Base-by-base conservation (phyloP, 2,329 filamentous ascomycete species). In the Xylaria hypoxylon region DNA sequence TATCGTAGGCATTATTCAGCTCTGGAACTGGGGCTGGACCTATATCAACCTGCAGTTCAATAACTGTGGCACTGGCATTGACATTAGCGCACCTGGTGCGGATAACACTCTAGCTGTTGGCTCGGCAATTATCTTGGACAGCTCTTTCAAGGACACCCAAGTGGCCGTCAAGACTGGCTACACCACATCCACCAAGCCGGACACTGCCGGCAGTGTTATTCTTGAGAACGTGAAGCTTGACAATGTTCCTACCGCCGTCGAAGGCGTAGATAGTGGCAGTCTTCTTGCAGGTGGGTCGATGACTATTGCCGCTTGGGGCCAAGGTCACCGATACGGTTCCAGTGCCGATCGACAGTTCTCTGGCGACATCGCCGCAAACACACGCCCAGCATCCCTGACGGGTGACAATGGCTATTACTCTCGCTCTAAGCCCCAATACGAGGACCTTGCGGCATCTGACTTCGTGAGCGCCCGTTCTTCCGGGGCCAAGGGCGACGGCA, bases 11-110 rank as follows among this genome's bases (percentile, higher is more conserved):
- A 86, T 92, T 59, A 87, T 85, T 74, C 86, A 91, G 79, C 86
- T 90, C 70, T 93, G 91, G 90, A 86, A 91, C 78, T 93, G 90
- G 90, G 86, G 87, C 31, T 93, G 89, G 88, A 89, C 86, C 6
- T 87, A 90, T 78, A 87, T 88, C 72, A 86, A 84, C 2, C 74
- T 91, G 1, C 80, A 79, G 28, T 87, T 92, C 77, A 85, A 85
- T 76, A 84, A 88, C 75, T 88, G 86, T 71, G 79, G 79, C 4
- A 81, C 87, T 50, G 89, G 87, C 50, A 81, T 92, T 62, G 87
- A 91, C 73, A 87, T 92, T 78, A 78, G 78, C 0, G 84, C 82
- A 42, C 44, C 64, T 48, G 80, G 81, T 22, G 82, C 81, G 6
- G 77, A 80, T 31, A 81, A 82, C 40, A 74, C 73, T 69, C 85